A percentile compares a stretch with the other conserved stretches of the same genome.
These are phyloP conservation scores for Erysiphe pulchra DNA, from an alignment of 2,329 filamentous ascomycete genomes.

Conservation along the genomic window DNA sequence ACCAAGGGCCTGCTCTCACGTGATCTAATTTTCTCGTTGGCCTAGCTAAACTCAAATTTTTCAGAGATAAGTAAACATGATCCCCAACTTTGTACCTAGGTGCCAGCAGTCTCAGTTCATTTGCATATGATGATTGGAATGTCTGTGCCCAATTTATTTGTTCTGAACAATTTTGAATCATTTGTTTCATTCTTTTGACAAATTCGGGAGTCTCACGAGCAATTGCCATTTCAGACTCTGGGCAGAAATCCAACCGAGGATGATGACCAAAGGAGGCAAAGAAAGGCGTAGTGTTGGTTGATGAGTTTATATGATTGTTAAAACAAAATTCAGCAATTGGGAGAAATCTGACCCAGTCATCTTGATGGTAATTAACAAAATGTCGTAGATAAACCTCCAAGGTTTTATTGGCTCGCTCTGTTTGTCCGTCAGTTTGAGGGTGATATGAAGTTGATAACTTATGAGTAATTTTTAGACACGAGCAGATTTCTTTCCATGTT, in stretches of 20 bases:
- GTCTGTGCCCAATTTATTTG: neutral
- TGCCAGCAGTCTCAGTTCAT: neutral
- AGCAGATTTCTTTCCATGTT: neutral
- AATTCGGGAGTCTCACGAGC: neutral
- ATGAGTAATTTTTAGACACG: neutral
- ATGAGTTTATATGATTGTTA: neutral
- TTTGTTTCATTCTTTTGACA: neutral
- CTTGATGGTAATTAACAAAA: neutral
- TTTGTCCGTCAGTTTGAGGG: neutral
- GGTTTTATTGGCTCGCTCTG: neutral
- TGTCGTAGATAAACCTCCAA: neutral
- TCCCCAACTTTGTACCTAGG: neutral
- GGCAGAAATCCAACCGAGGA: neutral
- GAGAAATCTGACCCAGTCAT: neutral
- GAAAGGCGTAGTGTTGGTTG: neutral
- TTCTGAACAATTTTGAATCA: neutral
- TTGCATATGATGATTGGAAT: neutral
- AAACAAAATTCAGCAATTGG: neutral
- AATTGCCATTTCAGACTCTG: neutral
- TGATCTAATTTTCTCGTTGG: neutral
- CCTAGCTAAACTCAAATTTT: neutral
- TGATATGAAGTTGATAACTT: neutral
- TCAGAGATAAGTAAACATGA: neutral
- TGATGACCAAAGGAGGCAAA: neutral
- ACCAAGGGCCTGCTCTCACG: neutral